A percentile compares a stretch with the other conserved stretches of the same genome.
phyloP scores from a whole-genome alignment of 495 filamentous ascomycete species.

The Talaromyces ruber region DNA sequence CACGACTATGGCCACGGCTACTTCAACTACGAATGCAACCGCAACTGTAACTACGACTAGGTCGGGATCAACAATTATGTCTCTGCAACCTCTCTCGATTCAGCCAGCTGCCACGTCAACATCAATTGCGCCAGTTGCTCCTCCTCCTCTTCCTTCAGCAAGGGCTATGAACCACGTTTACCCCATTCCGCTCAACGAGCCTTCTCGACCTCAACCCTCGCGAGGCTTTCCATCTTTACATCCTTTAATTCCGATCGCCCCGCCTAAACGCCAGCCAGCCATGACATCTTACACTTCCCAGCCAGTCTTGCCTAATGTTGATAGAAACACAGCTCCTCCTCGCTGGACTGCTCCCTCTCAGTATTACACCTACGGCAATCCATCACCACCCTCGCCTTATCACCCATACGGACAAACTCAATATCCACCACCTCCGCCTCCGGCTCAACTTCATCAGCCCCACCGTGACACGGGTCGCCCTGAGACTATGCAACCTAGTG shows the following conservation, averaged over 20 bases:
- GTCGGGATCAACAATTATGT: conserved; percentile 14
- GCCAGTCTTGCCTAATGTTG: background rate
- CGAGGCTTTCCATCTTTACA: background rate
- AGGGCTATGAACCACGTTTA: conserved; percentile 15
- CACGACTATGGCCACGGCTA: background rate
- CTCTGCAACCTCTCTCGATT: conserved; percentile 9
- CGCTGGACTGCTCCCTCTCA: background rate
- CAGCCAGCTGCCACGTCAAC: background rate
- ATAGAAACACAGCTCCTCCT: background rate
- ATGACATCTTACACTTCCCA: background rate
- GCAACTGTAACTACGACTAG: background rate
- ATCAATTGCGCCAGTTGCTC: background rate
- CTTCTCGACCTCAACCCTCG: background rate
- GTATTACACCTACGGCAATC: background rate
- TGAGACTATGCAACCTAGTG: background rate
- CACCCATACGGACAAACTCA: background rate
- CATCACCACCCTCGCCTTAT: background rate
- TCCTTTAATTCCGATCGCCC: background rate
- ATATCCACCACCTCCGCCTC: background rate
- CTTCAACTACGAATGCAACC: background rate
- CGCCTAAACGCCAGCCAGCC: background rate
- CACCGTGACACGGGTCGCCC: background rate
- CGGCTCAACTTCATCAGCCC: background rate
- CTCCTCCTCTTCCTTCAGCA: conserved; percentile 10
- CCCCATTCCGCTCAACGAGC: background rate